Conservation (phyloP, 768 basidiomycete genomes). For the Suillus clintonianus region DNA sequence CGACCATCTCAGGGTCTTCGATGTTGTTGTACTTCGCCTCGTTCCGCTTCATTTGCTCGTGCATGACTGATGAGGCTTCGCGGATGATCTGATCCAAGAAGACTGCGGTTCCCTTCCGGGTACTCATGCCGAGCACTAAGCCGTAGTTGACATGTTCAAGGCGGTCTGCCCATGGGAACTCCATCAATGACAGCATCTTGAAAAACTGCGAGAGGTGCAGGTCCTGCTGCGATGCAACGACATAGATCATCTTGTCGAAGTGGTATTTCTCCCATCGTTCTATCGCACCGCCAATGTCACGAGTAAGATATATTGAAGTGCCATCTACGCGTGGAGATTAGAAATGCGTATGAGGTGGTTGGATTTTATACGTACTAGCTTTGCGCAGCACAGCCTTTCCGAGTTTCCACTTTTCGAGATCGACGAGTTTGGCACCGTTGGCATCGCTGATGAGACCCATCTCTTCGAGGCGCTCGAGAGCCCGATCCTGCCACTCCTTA, state of each 20-base stretch:
- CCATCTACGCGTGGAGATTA: slow-evolving; percentile 57
- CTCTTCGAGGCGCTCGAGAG: slow-evolving; percentile 65
- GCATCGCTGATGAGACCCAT: slow-evolving; percentile 75
- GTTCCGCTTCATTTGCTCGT: slow-evolving; percentile 94
- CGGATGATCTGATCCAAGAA: slow-evolving; percentile 93
- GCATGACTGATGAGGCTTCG: slow-evolving; percentile 89
- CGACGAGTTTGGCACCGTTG: slow-evolving; percentile 83
- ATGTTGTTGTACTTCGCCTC: slow-evolving; percentile 89
- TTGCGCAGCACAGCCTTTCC: slow-evolving; percentile 91
- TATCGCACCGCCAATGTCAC: slow-evolving; percentile 92
- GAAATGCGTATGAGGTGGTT: not conserved
- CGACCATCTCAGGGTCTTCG: slow-evolving; percentile 81
- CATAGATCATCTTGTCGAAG: slow-evolving; percentile 93
- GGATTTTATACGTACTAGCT: slow-evolving; percentile 50
- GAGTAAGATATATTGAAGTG: slow-evolving; percentile 91
- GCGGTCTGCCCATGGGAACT: slow-evolving; percentile 79
- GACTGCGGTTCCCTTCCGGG: slow-evolving; percentile 89
- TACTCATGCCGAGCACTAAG: slow-evolving; percentile 93
- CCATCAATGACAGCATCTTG: slow-evolving; percentile 90
- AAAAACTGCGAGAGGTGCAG: slow-evolving; percentile 90
- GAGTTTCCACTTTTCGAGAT: slow-evolving; percentile 88
- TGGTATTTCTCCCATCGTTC: slow-evolving; percentile 92
- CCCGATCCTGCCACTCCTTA: slow-evolving; percentile 70
- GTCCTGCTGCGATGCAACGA: slow-evolving; percentile 85
- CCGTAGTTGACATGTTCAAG: slow-evolving; percentile 92